Evolutionary conservation across 2,329 filamentous ascomycete genomes (phyloP).

Genomic region (Colletotrichum scovillei): DNA sequence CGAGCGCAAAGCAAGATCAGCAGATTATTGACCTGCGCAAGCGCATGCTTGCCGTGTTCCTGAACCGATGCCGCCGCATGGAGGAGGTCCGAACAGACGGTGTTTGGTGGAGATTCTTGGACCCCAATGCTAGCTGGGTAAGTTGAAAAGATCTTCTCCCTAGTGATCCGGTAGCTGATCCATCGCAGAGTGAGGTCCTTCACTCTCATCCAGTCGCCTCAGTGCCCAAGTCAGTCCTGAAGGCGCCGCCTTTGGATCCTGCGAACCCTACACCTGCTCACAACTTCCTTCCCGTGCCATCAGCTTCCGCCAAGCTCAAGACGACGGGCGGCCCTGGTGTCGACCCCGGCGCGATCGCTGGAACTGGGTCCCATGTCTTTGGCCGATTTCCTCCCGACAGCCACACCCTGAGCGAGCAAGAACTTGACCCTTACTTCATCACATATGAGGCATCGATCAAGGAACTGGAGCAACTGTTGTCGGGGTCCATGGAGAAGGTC

Average conservation of each 20-base stretch:
- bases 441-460: conserved; percentile 93
- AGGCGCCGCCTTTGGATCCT: conserved; percentile 93
- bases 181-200: conserved; percentile 85
- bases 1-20: conserved; percentile 96
- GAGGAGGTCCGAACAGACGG: conserved; percentile 91
- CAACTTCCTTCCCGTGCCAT: conserved; percentile 86
- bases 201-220: conserved; percentile 90
- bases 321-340: conserved; percentile 49
- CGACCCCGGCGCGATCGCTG: conserved; percentile 50
- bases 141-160: conserved; percentile 30
- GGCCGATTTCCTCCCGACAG: conserved; percentile 86
- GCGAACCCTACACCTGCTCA: conserved; percentile 93
- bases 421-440: conserved; percentile 95
- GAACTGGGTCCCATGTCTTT: conserved; percentile 67
- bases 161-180: conserved; percentile 41
- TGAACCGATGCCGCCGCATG: conserved; percentile 95
- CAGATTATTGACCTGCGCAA: conserved; percentile 97
- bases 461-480: conserved; percentile 87
- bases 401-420: conserved; percentile 83
- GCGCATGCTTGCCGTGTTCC: conserved; percentile 94
- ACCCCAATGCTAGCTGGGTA: conserved; percentile 99
- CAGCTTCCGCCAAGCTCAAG: conserved; percentile 87
- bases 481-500: conserved; percentile 95
- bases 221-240: conserved; percentile 93
- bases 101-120: conserved; percentile 97